These are phyloP conservation scores for Zopfochytrium polystomum DNA, from an alignment of 371 early-diverging fungal species.

Conservation along the genomic window DNA sequence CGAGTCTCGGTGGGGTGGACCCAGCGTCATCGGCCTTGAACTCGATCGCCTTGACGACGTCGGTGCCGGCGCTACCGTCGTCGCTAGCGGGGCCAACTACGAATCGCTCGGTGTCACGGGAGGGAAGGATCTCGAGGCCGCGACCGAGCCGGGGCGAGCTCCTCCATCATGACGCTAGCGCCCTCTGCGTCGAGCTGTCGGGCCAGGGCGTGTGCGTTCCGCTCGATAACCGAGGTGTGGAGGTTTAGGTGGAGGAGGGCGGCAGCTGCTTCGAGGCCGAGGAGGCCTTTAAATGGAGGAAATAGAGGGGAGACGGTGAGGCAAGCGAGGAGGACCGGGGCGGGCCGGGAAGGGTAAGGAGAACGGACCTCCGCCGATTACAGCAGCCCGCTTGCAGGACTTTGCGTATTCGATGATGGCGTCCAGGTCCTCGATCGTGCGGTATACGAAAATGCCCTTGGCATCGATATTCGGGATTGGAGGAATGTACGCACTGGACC, in stretches of 20 bases:
- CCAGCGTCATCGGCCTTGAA: conserved; percentile 15
- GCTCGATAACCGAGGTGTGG: conserved; percentile 54
- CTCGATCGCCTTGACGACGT: too few species aligned
- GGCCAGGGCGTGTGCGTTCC: conserved; percentile 50
- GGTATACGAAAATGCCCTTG: conserved; percentile 62
- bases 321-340: too few species aligned
- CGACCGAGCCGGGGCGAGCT: conserved; percentile 59
- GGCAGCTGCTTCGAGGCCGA: conserved; percentile 68
- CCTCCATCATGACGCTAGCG: conserved; percentile 45
- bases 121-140: conserved; percentile 32
- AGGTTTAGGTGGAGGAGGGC: conserved; percentile 58
- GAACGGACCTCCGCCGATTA: conserved; percentile 57
- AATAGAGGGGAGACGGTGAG: too few species aligned
- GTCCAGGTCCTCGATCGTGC: conserved; percentile 60
- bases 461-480: conserved; percentile 35
- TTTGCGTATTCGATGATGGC: conserved; percentile 51
- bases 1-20: conserved; percentile 37
- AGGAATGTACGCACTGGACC: conserved; percentile 59
- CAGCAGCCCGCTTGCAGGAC: conserved; percentile 48
- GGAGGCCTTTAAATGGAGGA: conserved; percentile 23
- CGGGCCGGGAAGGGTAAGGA: too few species aligned
- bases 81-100: background rate
- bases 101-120: conserved; percentile 10
- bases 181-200: conserved; percentile 62
- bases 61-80: background rate